Evolutionary conservation across 2,329 filamentous ascomycete genomes (phyloP).

Genomic region (Stagonosporopsis chrysanthemi): DNA sequence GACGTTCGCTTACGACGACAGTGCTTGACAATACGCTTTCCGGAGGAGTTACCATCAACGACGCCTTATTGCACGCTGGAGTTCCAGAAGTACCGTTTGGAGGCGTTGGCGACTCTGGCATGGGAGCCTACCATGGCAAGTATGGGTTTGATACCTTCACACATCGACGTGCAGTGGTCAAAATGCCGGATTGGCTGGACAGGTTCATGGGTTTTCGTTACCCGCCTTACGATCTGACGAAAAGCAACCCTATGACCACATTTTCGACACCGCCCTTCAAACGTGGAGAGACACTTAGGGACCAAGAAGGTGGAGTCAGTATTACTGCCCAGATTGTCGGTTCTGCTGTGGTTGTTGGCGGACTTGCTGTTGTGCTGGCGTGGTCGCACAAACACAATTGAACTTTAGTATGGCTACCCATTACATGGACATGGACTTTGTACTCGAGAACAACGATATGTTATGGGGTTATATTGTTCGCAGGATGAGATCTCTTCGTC

Average conservation of each 20-base stretch:
- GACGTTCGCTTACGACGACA: neutral
- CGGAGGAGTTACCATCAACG: constrained; percentile 5
- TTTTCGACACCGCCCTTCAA: constrained; percentile 1
- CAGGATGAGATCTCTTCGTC: neutral
- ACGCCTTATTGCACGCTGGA: constrained; percentile 1
- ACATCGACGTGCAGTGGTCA: neutral
- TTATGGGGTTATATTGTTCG: neutral
- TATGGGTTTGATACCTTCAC: neutral
- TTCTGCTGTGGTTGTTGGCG: neutral
- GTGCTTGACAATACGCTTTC: constrained; percentile 6
- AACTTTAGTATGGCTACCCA: neutral
- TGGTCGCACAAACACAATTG: neutral
- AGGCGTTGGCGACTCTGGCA: constrained; percentile 1
- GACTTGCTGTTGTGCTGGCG: neutral
- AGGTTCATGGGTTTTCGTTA: neutral
- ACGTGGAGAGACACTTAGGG: constrained; percentile 4
- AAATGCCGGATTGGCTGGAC: constrained; percentile 2
- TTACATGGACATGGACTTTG: neutral
- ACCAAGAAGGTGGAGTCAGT: neutral
- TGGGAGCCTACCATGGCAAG: neutral
- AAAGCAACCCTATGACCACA: neutral
- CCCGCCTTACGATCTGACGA: constrained; percentile 1
- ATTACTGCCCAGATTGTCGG: neutral
- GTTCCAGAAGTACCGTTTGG: constrained; percentile 4
- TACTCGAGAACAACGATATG: neutral